phyloP scores from a whole-genome alignment of 2,329 filamentous ascomycete species.

The Zopfia rhizophila region DNA sequence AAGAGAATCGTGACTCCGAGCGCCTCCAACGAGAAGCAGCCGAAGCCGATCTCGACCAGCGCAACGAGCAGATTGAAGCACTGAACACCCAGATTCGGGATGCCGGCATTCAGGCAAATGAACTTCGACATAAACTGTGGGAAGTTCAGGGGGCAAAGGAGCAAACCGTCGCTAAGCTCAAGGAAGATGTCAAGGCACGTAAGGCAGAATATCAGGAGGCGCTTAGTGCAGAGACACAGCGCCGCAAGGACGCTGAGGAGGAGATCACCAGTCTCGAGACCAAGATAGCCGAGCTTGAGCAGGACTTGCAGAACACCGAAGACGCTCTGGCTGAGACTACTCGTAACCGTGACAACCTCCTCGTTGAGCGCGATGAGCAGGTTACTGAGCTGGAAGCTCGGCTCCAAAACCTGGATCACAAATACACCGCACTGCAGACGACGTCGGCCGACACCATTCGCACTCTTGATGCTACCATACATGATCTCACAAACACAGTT shows the following conservation, averaged over 20 bases:
- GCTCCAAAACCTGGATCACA: slow-evolving; percentile 43
- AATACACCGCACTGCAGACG: slow-evolving; percentile 45
- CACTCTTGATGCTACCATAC: slow-evolving; percentile 50
- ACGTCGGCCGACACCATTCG: slow-evolving; percentile 43
- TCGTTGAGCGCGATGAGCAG: slow-evolving; percentile 41
- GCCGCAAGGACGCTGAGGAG: slow-evolving; percentile 51
- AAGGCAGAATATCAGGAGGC: slow-evolving; percentile 52
- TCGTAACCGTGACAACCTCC: slow-evolving; percentile 43
- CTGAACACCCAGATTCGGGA: slow-evolving; percentile 53
- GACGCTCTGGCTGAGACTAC: slow-evolving; percentile 34
- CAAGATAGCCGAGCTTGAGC: slow-evolving; percentile 48
- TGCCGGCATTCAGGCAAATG: slow-evolving; percentile 58
- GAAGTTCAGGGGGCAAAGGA: slow-evolving; percentile 57
- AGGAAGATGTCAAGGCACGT: slow-evolving; percentile 50
- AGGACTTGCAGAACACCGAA: slow-evolving; percentile 39
- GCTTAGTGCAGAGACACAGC: slow-evolving; percentile 51
- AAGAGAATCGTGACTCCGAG: slow-evolving; percentile 52
- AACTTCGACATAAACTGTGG: slow-evolving; percentile 60
- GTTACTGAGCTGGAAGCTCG: slow-evolving; percentile 49
- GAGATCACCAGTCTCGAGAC: slow-evolving; percentile 44
- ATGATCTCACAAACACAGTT: slow-evolving; percentile 53
- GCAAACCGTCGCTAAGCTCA: slow-evolving; percentile 49
- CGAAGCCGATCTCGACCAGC: slow-evolving; percentile 55
- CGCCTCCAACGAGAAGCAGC: slow-evolving; percentile 56
- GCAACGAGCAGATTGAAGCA: slow-evolving; percentile 53